Evolutionary conservation across 129 eudicot genomes (phyloP), one percentile per base, ranked within the genome.

Genomic region (Erigeron canadensis): DNA sequence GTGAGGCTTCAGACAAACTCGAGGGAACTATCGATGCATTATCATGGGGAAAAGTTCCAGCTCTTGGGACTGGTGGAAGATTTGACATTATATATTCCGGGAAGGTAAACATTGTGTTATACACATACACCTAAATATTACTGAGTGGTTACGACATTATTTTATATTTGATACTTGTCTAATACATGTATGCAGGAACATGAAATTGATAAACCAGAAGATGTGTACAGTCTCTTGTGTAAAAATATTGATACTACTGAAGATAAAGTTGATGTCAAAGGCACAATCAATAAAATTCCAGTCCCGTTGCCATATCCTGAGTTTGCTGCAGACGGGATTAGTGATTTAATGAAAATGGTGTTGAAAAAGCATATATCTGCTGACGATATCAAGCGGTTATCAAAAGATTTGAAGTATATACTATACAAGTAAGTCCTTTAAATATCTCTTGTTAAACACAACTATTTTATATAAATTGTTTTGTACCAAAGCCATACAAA

Each of bases 41-140:
- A 69, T 71, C 96, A 4, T 94, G 98, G 98, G 98, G 98, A 59
- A 85, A 86, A 57, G 74, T 83, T 67, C 98, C 98, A 0, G 75
- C 90, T 17, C 68, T 94, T 3, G 98, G 98, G 62, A 90, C 98
- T 10, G 97, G 97, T 74, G 82, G 75, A 50, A 74, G 63, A 23
- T 94, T 94, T 23, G 98, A 94, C 12, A 76, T 94, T 19, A n/a
- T 89, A 18, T 87, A 82, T 59, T 78, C 84, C 10, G 81, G 90
- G 50, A 83, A 94, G 98, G 98, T 94, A 81, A 10, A 34, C 63
- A 5, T 73, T 15, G 7, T 57, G 12, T 15, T 8, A 28, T 41
- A 45, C 28, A 7, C 15, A 22, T 10, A 34, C 40, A 17, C 50
- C 17, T n/a, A 34, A 4, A 45, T 15, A 34, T 22, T 16, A 43